Conservation (phyloP, 2,329 filamentous ascomycete species). For the Fusarium palustre region DNA sequence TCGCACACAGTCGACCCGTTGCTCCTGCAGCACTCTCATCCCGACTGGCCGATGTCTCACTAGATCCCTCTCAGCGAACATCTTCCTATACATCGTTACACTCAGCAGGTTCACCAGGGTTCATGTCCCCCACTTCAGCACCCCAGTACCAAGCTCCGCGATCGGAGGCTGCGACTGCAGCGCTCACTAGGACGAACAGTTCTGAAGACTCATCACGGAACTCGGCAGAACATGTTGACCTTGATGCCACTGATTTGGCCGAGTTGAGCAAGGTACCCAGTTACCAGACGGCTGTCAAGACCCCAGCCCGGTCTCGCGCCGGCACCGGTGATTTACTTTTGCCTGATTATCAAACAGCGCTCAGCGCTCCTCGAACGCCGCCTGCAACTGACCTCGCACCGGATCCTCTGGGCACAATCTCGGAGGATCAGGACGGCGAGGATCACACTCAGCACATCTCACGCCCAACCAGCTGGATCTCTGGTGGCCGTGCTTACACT, state of each 20-base stretch:
- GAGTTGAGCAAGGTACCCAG: slow-evolving; percentile 80
- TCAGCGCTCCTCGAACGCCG: slow-evolving; percentile 64
- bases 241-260: slow-evolving; percentile 69
- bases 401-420: slow-evolving; percentile 50
- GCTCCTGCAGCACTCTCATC: slow-evolving; percentile 69
- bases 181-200: slow-evolving; percentile 66
- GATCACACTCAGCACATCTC: slow-evolving; percentile 42
- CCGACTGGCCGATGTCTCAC: slow-evolving; percentile 76
- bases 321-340: slow-evolving; percentile 63
- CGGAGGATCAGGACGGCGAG: slow-evolving; percentile 48
- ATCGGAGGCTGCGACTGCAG: slow-evolving; percentile 59
- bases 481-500: slow-evolving; percentile 41
- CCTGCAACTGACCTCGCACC: slow-evolving; percentile 51
- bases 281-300: slow-evolving; percentile 78
- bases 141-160: slow-evolving; percentile 52
- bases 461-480: slow-evolving; percentile 42
- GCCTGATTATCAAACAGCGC: slow-evolving; percentile 75
- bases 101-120: slow-evolving; percentile 58
- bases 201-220: slow-evolving; percentile 64
- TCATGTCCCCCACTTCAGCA: slow-evolving; percentile 58
- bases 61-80: slow-evolving; percentile 61
- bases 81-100: slow-evolving; percentile 60
- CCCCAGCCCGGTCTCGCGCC: slow-evolving; percentile 67
- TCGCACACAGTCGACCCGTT: slow-evolving; percentile 49
- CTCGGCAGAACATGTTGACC: slow-evolving; percentile 68